phyloP scores from a whole-genome alignment of 2,329 filamentous ascomycete species.

The Alternaria sp. region DNA sequence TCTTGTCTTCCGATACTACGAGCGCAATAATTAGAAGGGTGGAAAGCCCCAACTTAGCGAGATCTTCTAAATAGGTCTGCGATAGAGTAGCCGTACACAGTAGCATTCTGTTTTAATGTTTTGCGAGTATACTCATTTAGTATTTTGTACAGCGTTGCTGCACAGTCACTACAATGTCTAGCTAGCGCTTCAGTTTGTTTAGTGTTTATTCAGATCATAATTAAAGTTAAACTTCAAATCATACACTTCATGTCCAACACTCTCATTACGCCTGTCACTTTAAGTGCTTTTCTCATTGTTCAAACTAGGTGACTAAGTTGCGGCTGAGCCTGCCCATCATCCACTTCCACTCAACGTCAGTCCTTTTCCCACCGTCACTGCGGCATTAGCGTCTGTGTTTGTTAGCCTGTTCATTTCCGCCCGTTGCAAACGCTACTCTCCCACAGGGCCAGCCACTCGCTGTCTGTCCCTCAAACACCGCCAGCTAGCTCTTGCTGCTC shows the following conservation, averaged over 20 bases:
- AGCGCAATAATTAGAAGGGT: constrained; percentile 81
- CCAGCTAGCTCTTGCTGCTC: not conserved
- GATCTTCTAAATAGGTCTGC: constrained; percentile 11
- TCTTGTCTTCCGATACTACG: constrained; percentile 94
- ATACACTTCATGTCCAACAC: not conserved
- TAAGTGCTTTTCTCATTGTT: not conserved
- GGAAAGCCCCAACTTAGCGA: constrained; percentile 69
- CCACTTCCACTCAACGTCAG: not conserved
- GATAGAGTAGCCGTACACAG: not conserved
- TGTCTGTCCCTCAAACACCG: not conserved
- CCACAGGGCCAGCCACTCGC: not conserved
- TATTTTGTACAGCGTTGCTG: not conserved
- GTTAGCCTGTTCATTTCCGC: not conserved
- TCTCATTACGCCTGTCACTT: not conserved
- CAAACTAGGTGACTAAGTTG: not conserved
- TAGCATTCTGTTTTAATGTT: not conserved
- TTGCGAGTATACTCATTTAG: not conserved
- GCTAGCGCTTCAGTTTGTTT: not conserved
- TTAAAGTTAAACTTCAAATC: not conserved
- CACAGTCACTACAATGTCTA: constrained; percentile 9
- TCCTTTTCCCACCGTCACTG: not conserved
- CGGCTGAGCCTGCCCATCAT: not conserved
- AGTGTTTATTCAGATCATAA: not conserved
- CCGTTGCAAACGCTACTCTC: not conserved
- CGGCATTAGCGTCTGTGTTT: not conserved